phyloP scores from a whole-genome alignment of 371 early-diverging fungal species.

The Blakeslea trispora region DNA sequence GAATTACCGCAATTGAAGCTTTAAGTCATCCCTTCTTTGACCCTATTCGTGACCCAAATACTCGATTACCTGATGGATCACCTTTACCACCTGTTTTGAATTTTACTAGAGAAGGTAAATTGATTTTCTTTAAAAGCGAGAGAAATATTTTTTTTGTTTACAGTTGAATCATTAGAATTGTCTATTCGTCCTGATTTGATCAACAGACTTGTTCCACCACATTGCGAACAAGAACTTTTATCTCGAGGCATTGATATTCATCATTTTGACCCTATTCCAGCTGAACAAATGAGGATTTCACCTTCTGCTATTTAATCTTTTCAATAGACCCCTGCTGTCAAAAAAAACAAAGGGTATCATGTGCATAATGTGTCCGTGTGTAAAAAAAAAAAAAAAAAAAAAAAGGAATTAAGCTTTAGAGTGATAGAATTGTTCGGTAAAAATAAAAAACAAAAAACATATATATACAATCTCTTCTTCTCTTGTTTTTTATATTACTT shows the following conservation, averaged over 20 bases:
- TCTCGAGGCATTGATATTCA: slow-evolving; percentile 51
- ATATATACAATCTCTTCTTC: not conserved
- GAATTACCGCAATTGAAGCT: slow-evolving; percentile 92
- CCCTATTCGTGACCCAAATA: slow-evolving; percentile 82
- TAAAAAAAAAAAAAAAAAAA: no score
- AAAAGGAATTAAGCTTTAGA: no score
- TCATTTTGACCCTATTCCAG: slow-evolving; percentile 46
- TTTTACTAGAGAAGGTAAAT: slow-evolving; percentile 77
- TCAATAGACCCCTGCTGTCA: not conserved
- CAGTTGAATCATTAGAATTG: slow-evolving; percentile 33
- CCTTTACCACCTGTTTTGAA: slow-evolving; percentile 88
- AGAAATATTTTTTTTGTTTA: not conserved
- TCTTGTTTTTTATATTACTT: not conserved
- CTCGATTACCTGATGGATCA: slow-evolving; percentile 74
- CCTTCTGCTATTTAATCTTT: slow-evolving; percentile 26
- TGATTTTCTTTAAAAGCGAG: not conserved
- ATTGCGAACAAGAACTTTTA: slow-evolving; percentile 57
- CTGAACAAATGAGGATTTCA: slow-evolving; percentile 42
- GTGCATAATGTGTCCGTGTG: not conserved
- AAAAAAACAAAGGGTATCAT: not conserved
- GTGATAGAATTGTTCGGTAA: no score
- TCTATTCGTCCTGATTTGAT: slow-evolving; percentile 61
- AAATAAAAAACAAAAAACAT: not conserved
- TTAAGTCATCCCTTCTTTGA: slow-evolving; percentile 96
- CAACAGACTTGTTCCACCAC: slow-evolving; percentile 63